phyloP scores from a whole-genome alignment of 495 filamentous ascomycete species.

The Thozetella sp. region DNA sequence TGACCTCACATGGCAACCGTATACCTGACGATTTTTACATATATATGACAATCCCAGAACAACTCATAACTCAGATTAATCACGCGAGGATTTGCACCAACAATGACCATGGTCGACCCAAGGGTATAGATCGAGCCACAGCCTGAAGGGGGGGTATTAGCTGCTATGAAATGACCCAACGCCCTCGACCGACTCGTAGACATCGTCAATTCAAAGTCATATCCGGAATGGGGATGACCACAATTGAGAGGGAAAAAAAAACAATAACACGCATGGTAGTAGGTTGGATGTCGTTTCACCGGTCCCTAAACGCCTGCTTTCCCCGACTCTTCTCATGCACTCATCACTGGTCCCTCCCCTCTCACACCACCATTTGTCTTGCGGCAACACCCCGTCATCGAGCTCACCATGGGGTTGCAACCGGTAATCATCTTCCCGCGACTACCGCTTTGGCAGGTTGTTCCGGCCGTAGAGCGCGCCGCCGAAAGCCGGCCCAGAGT shows the following conservation, averaged over 20 bases:
- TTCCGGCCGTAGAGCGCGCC: slow-evolving; percentile 29
- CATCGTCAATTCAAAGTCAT: not conserved
- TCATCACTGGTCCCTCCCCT: not conserved
- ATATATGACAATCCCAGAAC: too few relatives aligned
- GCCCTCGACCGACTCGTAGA: not conserved
- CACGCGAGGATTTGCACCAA: not conserved
- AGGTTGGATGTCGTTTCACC: not conserved
- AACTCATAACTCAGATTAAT: too few relatives aligned
- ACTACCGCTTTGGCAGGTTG: slow-evolving; percentile 23
- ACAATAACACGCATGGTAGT: not conserved
- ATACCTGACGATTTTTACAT: too few relatives aligned
- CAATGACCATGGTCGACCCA: not conserved
- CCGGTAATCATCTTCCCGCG: not conserved
- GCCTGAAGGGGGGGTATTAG: not conserved
- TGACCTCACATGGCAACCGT: too few relatives aligned
- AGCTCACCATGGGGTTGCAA: not conserved
- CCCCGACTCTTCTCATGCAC: not conserved
- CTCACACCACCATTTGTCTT: not conserved
- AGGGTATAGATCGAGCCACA: not conserved
- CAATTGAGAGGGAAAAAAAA: not conserved
- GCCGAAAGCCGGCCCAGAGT: slow-evolving; percentile 49
- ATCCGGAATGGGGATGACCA: not conserved
- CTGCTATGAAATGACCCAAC: not conserved
- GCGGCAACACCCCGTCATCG: not conserved
- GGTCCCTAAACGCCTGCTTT: not conserved